These are phyloP conservation scores for Leucocoprinus birnbaumii DNA, from an alignment of 768 basidiomycete species.

Conservation along the genomic window DNA sequence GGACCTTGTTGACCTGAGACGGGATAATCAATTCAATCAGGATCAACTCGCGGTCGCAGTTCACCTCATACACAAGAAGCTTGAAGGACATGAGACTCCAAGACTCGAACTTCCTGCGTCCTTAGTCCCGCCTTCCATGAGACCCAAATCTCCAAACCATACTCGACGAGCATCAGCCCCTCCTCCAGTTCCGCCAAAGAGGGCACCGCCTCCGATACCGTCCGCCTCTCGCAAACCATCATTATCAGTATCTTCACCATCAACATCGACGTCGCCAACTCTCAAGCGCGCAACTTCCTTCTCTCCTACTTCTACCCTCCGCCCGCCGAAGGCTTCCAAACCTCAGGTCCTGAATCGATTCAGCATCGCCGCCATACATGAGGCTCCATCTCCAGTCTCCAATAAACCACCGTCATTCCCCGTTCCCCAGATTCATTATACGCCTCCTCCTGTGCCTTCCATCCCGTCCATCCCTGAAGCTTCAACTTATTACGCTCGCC, in stretches of 20 bases:
- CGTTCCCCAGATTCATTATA: background rate
- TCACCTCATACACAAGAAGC: slow-evolving; percentile 29
- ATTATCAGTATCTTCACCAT: background rate
- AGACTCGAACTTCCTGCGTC: slow-evolving; percentile 24
- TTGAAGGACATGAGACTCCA: slow-evolving; percentile 31
- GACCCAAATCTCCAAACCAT: slow-evolving; percentile 15
- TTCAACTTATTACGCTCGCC: background rate
- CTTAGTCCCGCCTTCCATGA: slow-evolving; percentile 27
- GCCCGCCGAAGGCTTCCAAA: background rate
- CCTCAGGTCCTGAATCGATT: background rate
- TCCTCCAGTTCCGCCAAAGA: slow-evolving; percentile 9
- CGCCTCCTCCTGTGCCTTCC: background rate
- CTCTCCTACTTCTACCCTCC: slow-evolving; percentile 1
- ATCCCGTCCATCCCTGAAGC: background rate
- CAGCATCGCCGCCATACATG: slow-evolving; percentile 5
- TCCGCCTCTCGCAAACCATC: slow-evolving; percentile 5
- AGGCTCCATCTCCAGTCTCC: background rate
- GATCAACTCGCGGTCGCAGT: slow-evolving; percentile 36
- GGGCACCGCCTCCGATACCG: slow-evolving; percentile 11
- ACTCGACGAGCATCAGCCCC: slow-evolving; percentile 12
- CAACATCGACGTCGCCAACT: background rate
- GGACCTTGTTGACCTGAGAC: slow-evolving; percentile 31
- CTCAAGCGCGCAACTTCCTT: slow-evolving; percentile 2
- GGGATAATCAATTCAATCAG: slow-evolving; percentile 29
- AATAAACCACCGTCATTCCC: background rate